phyloP scores from a whole-genome alignment of 2,329 filamentous ascomycete genomes.

The Rasamsonia emersonii region DNA sequence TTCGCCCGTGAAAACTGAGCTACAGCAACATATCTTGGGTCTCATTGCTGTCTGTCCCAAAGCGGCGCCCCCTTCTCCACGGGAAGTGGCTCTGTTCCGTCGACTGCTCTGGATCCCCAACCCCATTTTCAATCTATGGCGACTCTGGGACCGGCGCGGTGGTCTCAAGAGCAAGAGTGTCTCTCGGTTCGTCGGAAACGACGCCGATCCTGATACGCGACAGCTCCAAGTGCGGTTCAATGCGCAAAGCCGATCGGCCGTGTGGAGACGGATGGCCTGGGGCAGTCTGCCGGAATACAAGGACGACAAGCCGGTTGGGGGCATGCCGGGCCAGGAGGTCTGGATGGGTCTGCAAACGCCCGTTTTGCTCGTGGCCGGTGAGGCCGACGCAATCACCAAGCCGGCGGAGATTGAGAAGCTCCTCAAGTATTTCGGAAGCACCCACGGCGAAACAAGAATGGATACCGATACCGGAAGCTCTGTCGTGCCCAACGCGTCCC shows the following conservation, averaged over 20 bases:
- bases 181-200: constrained; percentile 53
- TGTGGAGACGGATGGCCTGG: constrained; percentile 73
- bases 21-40: constrained; percentile 62
- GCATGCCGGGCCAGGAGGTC: constrained; percentile 58
- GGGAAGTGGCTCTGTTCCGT: constrained; percentile 44
- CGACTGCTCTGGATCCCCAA: constrained; percentile 59
- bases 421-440: constrained; percentile 31
- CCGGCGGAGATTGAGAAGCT: constrained; percentile 63
- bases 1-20: constrained; percentile 42
- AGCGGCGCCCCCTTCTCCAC: constrained; percentile 52
- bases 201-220: constrained; percentile 33
- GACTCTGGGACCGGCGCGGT: constrained; percentile 69
- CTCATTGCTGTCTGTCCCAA: constrained; percentile 75
- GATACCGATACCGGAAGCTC: constrained; percentile 14
- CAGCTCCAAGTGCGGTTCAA: constrained; percentile 49
- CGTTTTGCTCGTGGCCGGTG: constrained; percentile 69
- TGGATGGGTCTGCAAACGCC: constrained; percentile 69
- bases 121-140: constrained; percentile 63
- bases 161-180: constrained; percentile 73
- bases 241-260: constrained; percentile 68
- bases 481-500: constrained; percentile 23
- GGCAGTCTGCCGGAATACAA: constrained; percentile 58
- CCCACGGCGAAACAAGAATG: constrained; percentile 17
- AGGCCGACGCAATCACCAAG: constrained; percentile 68
- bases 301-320: constrained; percentile 47